Conservation (phyloP, 768 basidiomycete species). For the Hemileccinum impolitum region DNA sequence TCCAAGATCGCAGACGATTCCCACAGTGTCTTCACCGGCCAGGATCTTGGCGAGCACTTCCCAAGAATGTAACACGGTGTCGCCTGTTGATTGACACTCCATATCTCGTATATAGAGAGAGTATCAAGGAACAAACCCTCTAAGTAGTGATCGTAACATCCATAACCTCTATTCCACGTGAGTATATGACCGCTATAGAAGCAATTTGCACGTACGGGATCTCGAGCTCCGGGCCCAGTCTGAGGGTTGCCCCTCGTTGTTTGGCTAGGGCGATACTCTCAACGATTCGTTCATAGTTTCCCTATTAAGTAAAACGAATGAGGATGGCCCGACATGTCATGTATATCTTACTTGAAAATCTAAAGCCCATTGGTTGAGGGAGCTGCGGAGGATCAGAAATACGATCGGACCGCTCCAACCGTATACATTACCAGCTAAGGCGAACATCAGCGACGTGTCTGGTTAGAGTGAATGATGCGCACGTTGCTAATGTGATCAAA, state of each 20-base stretch:
- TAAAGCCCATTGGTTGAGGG: conserved; percentile 95
- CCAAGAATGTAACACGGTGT: conserved; percentile 96
- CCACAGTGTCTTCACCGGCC: conserved; percentile 68
- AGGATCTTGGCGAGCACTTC: conserved; percentile 94
- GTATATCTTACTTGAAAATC: conserved; percentile 76
- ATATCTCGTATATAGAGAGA: not conserved
- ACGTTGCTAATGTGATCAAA: conserved; percentile 88
- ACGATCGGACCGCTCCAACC: not conserved
- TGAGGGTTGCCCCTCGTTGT: conserved; percentile 77
- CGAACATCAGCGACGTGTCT: conserved; percentile 1
- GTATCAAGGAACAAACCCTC: conserved; percentile 57
- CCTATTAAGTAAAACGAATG: conserved; percentile 42
- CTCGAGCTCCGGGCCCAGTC: conserved; percentile 97
- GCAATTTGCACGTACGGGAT: conserved; percentile 61
- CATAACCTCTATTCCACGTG: conserved; percentile 70
- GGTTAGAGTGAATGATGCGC: conserved; percentile 4
- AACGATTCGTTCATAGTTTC: conserved; percentile 90
- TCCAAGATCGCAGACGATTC: conserved; percentile 95
- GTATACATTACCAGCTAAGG: conserved; percentile 23
- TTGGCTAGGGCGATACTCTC: conserved; percentile 88
- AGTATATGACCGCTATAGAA: not conserved
- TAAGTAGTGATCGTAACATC: conserved; percentile 95
- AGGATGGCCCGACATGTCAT: not conserved
- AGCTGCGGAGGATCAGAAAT: conserved; percentile 47
- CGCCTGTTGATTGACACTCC: conserved; percentile 51